Percentiles rank a stretch among this genome's conserved stretches.
These are phyloP conservation scores for Boletus smithii DNA, from an alignment of 1,284 basidiomycete genomes.

Conservation along the genomic window DNA sequence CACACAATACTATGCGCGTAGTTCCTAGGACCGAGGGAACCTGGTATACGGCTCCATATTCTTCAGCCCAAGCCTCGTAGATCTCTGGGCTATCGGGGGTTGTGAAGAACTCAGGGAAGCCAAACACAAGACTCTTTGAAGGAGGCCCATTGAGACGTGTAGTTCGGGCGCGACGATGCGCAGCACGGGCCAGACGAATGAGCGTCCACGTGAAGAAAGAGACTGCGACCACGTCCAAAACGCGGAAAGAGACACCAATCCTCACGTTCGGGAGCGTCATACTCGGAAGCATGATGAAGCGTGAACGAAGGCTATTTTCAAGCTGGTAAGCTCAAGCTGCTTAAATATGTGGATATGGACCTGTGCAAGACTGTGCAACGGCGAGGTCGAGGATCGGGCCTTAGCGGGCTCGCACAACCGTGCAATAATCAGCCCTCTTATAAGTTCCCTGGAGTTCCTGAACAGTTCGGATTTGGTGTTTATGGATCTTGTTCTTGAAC, in stretches of 20 bases:
- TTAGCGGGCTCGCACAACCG: no score
- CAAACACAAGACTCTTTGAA: slow-evolving; percentile 37
- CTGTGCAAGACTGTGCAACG: background rate
- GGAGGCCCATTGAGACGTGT: slow-evolving; percentile 37
- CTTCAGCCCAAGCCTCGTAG: slow-evolving; percentile 43
- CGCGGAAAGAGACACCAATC: background rate
- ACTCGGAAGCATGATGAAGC: background rate
- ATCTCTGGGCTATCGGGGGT: slow-evolving; percentile 30
- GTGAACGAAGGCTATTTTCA: background rate
- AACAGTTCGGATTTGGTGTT: no score
- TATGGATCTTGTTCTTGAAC: no score
- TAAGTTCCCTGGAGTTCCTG: no score
- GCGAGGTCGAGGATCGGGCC: no score
- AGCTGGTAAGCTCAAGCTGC: background rate
- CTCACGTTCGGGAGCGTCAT: slow-evolving; percentile 4
- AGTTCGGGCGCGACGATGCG: slow-evolving; percentile 10
- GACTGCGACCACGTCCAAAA: slow-evolving; percentile 7
- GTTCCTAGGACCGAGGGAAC: slow-evolving; percentile 45
- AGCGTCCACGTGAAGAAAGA: slow-evolving; percentile 22
- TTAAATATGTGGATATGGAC: background rate
- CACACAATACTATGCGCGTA: slow-evolving; percentile 45
- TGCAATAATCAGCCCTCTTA: no score
- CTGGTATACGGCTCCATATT: slow-evolving; percentile 48
- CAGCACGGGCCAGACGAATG: slow-evolving; percentile 11
- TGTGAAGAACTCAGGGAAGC: slow-evolving; percentile 31